Percentiles rank a stretch among this genome's conserved stretches.
Conservation (phyloP, 495 filamentous ascomycete species). For the Filosporella fistucella region DNA sequence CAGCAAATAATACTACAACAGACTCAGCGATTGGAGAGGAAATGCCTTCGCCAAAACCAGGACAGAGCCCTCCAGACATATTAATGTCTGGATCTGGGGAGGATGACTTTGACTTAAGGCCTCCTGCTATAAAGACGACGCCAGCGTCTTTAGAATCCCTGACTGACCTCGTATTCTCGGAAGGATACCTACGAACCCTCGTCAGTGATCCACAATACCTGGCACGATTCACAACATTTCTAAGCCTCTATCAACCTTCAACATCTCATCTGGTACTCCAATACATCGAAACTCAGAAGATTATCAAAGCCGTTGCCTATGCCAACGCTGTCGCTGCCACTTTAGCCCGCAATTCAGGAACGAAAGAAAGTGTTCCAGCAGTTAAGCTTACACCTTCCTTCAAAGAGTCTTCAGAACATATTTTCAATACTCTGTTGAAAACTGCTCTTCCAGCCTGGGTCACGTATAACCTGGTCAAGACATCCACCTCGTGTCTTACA, state of each 20-base stretch:
- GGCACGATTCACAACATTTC: neutral
- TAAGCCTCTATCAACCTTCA: neutral
- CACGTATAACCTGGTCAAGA: neutral
- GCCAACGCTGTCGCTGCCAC: neutral
- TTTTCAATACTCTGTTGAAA: neutral
- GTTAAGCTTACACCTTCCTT: neutral
- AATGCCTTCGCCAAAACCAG: neutral
- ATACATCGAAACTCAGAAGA: neutral
- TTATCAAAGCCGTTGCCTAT: conserved; percentile 1
- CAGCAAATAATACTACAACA: neutral
- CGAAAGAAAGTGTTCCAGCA: neutral
- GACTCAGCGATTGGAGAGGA: neutral
- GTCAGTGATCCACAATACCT: neutral
- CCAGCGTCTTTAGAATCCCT: neutral
- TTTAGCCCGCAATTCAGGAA: neutral
- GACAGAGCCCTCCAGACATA: too few species aligned
- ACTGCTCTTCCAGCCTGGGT: neutral
- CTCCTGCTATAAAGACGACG: neutral
- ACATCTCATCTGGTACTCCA: neutral
- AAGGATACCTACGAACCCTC: neutral
- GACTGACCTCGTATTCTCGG: neutral
- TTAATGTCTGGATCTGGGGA: neutral
- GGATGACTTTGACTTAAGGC: neutral
- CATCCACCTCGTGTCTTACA: neutral
- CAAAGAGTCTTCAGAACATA: neutral